These are phyloP conservation scores for Abortiporus biennis DNA, from an alignment of 1,284 basidiomycete species.

Conservation along the genomic window DNA sequence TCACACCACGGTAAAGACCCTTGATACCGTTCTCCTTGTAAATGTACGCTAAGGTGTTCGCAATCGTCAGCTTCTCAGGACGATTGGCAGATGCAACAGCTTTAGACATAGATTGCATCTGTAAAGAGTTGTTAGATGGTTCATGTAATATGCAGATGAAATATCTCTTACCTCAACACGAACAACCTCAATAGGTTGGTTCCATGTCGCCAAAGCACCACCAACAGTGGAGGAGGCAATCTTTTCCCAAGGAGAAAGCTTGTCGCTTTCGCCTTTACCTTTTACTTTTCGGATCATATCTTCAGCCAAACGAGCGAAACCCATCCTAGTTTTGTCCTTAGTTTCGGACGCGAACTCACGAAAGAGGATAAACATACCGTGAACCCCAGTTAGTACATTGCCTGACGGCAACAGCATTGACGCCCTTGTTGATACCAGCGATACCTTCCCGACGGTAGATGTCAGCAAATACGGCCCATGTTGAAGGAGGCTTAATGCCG, in stretches of 20 bases:
- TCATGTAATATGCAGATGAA: not conserved
- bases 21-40: constrained; percentile 97
- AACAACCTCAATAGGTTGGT: constrained; percentile 98
- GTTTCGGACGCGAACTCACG: no score
- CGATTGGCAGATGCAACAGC: constrained; percentile 66
- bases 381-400: constrained; percentile 99
- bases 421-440: constrained; percentile 98
- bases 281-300: constrained; percentile 69
- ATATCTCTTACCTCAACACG: constrained; percentile 69
- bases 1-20: constrained; percentile 96
- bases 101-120: constrained; percentile 99
- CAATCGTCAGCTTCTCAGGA: constrained; percentile 86
- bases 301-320: constrained; percentile 94
- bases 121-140: constrained; percentile 3
- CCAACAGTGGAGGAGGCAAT: constrained; percentile 88
- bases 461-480: constrained; percentile 91
- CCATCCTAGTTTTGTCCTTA: no score
- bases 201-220: constrained; percentile 98
- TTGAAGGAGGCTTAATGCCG: constrained; percentile 89
- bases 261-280: constrained; percentile 75
- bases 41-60: constrained; percentile 88
- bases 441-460: constrained; percentile 94
- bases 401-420: constrained; percentile 95
- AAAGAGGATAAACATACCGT: constrained; percentile 68
- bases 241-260: constrained; percentile 78